A percentile compares a stretch with the other conserved stretches of the same genome.
Evolutionary conservation across 2,329 filamentous ascomycete genomes (phyloP).

Genomic region (Phaeosphaeriaceae sp.): DNA sequence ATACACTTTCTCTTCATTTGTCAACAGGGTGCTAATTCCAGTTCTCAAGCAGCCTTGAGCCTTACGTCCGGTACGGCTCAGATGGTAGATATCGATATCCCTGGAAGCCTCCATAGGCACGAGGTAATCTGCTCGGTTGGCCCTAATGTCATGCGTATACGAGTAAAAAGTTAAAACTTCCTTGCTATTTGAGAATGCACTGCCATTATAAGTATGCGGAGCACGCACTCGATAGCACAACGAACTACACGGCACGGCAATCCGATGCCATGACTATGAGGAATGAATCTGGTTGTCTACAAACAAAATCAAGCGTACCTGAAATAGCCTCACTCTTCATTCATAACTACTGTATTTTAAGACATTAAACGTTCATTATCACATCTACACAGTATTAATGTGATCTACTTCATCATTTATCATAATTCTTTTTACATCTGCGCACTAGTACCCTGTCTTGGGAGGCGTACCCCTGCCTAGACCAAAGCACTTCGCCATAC

Average conservation of each 20-base stretch:
- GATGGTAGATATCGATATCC: conserved; percentile 35
- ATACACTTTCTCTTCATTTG: conserved; percentile 1
- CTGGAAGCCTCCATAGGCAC: conserved; percentile 44
- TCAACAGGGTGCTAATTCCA: conserved; percentile 12
- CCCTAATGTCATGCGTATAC: no score
- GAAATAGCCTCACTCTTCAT: no score
- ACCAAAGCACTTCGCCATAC: conserved; percentile 72
- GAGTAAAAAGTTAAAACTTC: no score
- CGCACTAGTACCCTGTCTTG: conserved; percentile 2
- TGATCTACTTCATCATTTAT: conserved; percentile 1
- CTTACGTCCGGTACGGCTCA: conserved; percentile 14
- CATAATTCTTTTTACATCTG: neutral
- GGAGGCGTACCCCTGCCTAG: conserved; percentile 31
- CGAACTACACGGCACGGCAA: no score
- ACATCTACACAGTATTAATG: conserved; percentile 1
- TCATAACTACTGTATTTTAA: neutral
- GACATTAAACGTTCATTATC: conserved; percentile 17
- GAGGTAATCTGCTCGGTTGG: conserved; percentile 42
- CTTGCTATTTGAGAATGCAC: no score
- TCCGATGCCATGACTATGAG: no score
- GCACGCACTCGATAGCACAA: no score
- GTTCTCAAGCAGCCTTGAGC: conserved; percentile 13
- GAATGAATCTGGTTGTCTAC: no score
- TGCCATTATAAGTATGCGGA: no score
- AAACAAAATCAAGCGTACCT: no score